These are phyloP conservation scores for Boletus barrowsii DNA, from an alignment of 768 basidiomycete species.

Conservation along the genomic window DNA sequence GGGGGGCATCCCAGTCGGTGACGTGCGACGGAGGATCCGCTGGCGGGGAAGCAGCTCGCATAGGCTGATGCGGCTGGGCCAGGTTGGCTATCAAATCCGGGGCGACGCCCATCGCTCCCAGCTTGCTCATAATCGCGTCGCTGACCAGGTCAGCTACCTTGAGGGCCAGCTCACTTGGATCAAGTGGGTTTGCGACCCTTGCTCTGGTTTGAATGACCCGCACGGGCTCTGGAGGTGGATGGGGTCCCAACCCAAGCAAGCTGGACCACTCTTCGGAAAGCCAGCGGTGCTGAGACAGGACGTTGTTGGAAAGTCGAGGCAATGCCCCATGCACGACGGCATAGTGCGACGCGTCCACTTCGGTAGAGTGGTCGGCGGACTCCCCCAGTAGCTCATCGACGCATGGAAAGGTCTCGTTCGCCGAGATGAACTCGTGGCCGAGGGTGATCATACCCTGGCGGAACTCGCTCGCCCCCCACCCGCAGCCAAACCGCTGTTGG, in stretches of 20 bases:
- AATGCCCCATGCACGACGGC: background rate
- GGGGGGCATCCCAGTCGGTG: no score
- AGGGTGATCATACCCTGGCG: constrained; percentile 7
- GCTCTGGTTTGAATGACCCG: background rate
- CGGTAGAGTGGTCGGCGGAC: background rate
- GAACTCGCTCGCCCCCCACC: constrained; percentile 1
- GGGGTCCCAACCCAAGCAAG: constrained; percentile 2
- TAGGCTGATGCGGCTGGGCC: no score
- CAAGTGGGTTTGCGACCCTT: background rate
- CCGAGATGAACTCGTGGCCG: background rate
- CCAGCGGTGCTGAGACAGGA: background rate
- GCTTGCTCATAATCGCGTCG: background rate
- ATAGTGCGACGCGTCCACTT: background rate
- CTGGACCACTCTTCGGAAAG: background rate
- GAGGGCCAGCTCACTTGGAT: background rate
- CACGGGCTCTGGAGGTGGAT: background rate
- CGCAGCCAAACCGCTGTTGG: background rate
- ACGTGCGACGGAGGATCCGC: no score
- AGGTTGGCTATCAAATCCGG: background rate
- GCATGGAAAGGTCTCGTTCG: background rate
- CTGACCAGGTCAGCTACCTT: background rate
- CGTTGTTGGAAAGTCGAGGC: constrained; percentile 1
- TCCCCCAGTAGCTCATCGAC: background rate
- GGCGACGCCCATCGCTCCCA: background rate
- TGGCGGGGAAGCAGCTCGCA: background rate